Percentiles rank a stretch among this genome's conserved stretches.
Evolutionary conservation across 2,329 filamentous ascomycete species (phyloP).

Genomic region (Sphaceloma murrayae): DNA sequence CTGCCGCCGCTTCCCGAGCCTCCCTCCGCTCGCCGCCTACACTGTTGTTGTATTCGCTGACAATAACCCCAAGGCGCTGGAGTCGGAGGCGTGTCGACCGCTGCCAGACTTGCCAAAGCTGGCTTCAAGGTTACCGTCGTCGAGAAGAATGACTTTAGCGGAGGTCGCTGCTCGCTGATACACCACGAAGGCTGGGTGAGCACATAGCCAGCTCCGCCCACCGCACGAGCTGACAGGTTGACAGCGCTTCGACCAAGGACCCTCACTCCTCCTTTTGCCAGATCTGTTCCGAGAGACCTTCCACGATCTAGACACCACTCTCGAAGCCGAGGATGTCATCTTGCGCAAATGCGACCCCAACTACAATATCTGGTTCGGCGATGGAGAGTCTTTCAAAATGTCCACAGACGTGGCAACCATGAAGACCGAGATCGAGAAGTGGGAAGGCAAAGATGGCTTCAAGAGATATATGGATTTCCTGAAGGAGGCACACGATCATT

Average conservation of each 20-base stretch:
- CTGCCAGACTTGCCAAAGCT: slow-evolving; percentile 60
- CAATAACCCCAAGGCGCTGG: slow-evolving; percentile 57
- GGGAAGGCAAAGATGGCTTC: slow-evolving; percentile 63
- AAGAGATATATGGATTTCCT: slow-evolving; percentile 58
- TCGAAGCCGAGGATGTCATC: slow-evolving; percentile 56
- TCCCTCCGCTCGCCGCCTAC: background rate
- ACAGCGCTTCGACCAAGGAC: slow-evolving; percentile 64
- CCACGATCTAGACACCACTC: slow-evolving; percentile 55
- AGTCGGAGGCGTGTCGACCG: slow-evolving; percentile 60
- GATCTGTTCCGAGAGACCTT: slow-evolving; percentile 62
- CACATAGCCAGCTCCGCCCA: background rate
- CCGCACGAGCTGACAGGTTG: background rate
- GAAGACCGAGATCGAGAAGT: slow-evolving; percentile 62
- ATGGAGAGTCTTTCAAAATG: slow-evolving; percentile 54
- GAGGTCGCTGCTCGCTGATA: slow-evolving; percentile 61
- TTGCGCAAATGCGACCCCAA: slow-evolving; percentile 65
- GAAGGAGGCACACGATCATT: slow-evolving; percentile 58
- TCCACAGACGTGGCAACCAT: slow-evolving; percentile 60
- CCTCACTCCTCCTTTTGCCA: slow-evolving; percentile 62
- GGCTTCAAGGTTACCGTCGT: slow-evolving; percentile 64
- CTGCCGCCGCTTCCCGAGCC: slow-evolving; percentile 7
- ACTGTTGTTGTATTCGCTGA: background rate
- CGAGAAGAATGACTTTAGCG: slow-evolving; percentile 67
- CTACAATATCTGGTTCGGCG: slow-evolving; percentile 64
- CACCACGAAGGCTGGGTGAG: slow-evolving; percentile 44